Evolutionary conservation across 2,329 filamentous ascomycete genomes (phyloP).

Genomic region (Fusarium sp.): DNA sequence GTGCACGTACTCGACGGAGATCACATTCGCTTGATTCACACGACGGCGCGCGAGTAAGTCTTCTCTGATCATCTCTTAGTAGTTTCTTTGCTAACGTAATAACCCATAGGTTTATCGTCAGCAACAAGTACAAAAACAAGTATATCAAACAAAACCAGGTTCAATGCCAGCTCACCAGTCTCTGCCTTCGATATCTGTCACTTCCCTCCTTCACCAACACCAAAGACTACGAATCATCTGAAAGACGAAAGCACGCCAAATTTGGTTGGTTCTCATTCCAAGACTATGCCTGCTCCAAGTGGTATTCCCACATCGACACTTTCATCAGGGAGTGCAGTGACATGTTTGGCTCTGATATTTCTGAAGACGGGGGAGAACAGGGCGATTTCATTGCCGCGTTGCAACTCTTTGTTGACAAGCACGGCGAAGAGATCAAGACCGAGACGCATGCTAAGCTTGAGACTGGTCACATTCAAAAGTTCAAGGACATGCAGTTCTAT

Average conservation of each 20-base stretch:
- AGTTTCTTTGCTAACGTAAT: not conserved
- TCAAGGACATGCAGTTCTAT: not conserved
- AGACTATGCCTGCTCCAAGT: slow-evolving; percentile 47
- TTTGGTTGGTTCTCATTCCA: slow-evolving; percentile 52
- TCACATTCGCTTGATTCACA: not conserved
- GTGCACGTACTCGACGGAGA: not conserved
- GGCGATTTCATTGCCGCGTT: not conserved
- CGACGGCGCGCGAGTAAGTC: not conserved
- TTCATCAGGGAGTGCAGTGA: not conserved
- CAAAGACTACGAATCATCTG: slow-evolving; percentile 10
- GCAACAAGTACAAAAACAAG: slow-evolving; percentile 39
- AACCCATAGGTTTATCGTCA: slow-evolving; percentile 37
- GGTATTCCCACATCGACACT: not conserved
- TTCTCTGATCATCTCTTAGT: rapidly evolving
- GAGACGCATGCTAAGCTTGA: too few species aligned
- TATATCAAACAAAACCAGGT: slow-evolving; percentile 36
- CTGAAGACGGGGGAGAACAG: not conserved
- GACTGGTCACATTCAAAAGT: too few species aligned
- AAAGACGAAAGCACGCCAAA: slow-evolving; percentile 24
- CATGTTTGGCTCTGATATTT: not conserved
- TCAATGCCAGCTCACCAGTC: slow-evolving; percentile 11
- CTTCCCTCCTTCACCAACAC: slow-evolving; percentile 47
- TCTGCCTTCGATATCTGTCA: slow-evolving; percentile 52
- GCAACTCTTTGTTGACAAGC: not conserved
- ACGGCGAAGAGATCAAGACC: not conserved